Percentiles rank a stretch among this genome's conserved stretches.
These are phyloP conservation scores for Zygosaccharomyces sapae DNA, from an alignment of 1,139 yeast genomes.

Conservation along the genomic window DNA sequence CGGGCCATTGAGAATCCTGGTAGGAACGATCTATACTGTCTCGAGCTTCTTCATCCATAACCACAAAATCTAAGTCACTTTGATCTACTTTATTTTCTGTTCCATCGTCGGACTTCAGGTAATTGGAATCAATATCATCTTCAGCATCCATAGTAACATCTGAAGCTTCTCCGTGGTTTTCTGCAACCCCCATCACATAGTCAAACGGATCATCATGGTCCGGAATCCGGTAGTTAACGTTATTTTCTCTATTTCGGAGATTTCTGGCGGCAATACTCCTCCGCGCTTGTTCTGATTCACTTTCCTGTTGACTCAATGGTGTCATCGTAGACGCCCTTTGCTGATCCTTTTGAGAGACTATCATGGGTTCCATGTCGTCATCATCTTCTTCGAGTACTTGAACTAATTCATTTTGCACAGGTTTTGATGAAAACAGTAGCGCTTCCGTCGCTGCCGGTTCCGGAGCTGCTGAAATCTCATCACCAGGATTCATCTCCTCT, in stretches of 20 bases:
- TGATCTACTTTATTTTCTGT: conserved; percentile 23
- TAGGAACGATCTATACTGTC: conserved; percentile 18
- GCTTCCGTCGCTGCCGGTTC: background rate
- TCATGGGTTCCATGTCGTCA: conserved; percentile 13
- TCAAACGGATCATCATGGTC: conserved; percentile 32
- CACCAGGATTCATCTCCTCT: conserved; percentile 5
- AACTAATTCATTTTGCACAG: conserved; percentile 15
- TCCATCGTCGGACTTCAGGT: conserved; percentile 31
- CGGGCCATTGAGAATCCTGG: conserved; percentile 7
- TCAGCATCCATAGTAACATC: conserved; percentile 35
- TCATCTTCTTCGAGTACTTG: conserved; percentile 28
- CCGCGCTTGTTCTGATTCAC: conserved; percentile 1
- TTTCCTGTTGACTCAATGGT: conserved; percentile 13
- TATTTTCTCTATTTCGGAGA: conserved; percentile 18
- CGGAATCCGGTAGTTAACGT: conserved; percentile 32
- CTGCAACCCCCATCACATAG: conserved; percentile 23
- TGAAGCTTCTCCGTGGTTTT: conserved; percentile 10
- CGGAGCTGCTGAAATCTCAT: background rate
- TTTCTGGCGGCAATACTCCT: conserved; percentile 11
- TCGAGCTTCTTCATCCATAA: conserved; percentile 23
- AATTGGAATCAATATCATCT: conserved; percentile 30
- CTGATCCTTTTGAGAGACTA: conserved; percentile 13
- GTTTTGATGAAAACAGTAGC: background rate
- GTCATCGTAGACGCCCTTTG: conserved; percentile 11
- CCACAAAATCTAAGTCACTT: conserved; percentile 34